These are phyloP conservation scores for Ophiostoma triangulosporum DNA, from an alignment of 2,329 filamentous ascomycete genomes.

Conservation along the genomic window DNA sequence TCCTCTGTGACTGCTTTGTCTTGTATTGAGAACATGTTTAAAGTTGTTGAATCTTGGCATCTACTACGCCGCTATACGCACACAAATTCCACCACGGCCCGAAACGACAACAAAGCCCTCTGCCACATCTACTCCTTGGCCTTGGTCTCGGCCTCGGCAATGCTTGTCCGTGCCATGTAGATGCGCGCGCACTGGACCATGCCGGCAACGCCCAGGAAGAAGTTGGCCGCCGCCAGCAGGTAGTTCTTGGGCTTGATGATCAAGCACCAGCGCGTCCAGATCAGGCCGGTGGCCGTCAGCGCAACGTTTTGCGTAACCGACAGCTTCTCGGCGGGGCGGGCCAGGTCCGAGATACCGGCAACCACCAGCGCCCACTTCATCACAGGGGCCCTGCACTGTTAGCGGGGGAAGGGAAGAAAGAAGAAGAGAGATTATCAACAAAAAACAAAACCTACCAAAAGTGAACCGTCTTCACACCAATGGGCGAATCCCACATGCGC, in stretches of 20 bases:
- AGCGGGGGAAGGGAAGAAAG: neutral
- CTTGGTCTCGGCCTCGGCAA: neutral
- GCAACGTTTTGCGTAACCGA: constrained; percentile 87
- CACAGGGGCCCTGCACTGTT: constrained; percentile 60
- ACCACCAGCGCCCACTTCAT: constrained; percentile 96
- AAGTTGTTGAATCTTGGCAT: too few relatives aligned
- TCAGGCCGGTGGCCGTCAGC: constrained; percentile 77
- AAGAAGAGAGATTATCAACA: neutral
- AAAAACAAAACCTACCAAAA: constrained; percentile 65
- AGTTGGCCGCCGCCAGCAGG: constrained; percentile 93
- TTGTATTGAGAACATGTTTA: too few relatives aligned
- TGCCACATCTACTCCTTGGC: neutral
- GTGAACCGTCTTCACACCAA: constrained; percentile 86
- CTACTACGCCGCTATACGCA: too few relatives aligned
- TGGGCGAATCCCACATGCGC: constrained; percentile 70
- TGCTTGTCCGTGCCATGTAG: constrained; percentile 23
- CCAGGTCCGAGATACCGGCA: constrained; percentile 82
- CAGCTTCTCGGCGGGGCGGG: constrained; percentile 81
- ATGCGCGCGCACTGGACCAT: constrained; percentile 73
- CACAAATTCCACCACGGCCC: neutral
- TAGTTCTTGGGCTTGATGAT: constrained; percentile 91
- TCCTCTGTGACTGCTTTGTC: too few relatives aligned
- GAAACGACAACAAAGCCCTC: neutral
- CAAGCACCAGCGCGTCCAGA: constrained; percentile 98
- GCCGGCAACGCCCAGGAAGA: constrained; percentile 87